Conservation (phyloP, 2,329 filamentous ascomycete species). For the Blastomyces gilchristii region DNA sequence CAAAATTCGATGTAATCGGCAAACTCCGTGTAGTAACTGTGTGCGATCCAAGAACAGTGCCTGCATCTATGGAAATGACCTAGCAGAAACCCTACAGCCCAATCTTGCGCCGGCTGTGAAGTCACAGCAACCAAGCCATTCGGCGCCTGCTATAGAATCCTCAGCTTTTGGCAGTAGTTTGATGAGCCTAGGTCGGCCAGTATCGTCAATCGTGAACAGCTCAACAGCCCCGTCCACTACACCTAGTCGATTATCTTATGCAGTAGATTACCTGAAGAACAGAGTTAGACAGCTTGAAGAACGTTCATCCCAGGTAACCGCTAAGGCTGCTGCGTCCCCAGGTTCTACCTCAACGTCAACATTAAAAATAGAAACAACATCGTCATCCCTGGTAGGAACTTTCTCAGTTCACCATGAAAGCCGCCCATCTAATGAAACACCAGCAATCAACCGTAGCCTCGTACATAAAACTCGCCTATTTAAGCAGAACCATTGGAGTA, state of each 20-base stretch:
- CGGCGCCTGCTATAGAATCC: not conserved
- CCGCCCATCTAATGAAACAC: conserved; percentile 22
- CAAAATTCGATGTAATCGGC: conserved; percentile 53
- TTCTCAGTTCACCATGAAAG: conserved; percentile 37
- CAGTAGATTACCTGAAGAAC: conserved; percentile 32
- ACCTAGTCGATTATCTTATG: conserved; percentile 19
- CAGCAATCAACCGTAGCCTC: conserved; percentile 34
- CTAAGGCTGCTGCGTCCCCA: conserved; percentile 12
- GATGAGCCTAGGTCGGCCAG: conserved; percentile 11
- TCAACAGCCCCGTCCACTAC: conserved; percentile 19
- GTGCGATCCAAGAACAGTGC: conserved; percentile 43
- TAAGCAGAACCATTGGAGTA: conserved; percentile 45
- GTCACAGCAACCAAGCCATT: not conserved
- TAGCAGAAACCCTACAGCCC: conserved; percentile 14
- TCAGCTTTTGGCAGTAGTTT: conserved; percentile 7
- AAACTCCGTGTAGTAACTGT: conserved; percentile 51
- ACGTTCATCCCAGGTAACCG: conserved; percentile 27
- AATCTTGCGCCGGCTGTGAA: conserved; percentile 4
- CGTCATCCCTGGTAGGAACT: conserved; percentile 33
- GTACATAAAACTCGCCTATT: conserved; percentile 46
- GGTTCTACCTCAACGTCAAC: conserved; percentile 17
- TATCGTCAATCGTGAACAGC: conserved; percentile 9
- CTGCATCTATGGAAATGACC: conserved; percentile 40
- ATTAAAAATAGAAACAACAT: conserved; percentile 30
- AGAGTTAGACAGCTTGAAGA: conserved; percentile 39